Conservation (phyloP, 2,329 filamentous ascomycete species). For the Calonectria crousiana region DNA sequence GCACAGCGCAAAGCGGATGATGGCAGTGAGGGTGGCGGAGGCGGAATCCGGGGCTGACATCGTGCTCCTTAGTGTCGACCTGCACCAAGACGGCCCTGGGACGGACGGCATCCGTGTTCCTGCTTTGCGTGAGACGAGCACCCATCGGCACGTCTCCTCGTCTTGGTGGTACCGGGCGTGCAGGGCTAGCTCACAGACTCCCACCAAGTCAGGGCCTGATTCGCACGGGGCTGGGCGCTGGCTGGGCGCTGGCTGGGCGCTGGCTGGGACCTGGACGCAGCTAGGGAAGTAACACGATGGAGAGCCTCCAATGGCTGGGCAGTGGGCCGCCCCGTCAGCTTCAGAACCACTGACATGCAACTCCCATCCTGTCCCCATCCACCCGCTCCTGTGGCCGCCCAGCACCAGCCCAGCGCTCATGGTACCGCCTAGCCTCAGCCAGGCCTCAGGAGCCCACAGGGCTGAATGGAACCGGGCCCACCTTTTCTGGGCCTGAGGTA, state of each 20-base stretch:
- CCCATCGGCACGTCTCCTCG: slow-evolving; percentile 23
- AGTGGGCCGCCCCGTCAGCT: slow-evolving; percentile 38
- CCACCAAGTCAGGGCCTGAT: slow-evolving; percentile 30
- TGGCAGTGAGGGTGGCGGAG: slow-evolving; percentile 44
- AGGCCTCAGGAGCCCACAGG: slow-evolving; percentile 31
- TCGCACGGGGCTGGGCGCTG: slow-evolving; percentile 35
- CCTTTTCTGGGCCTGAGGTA: slow-evolving; percentile 6
- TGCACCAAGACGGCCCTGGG: slow-evolving; percentile 7
- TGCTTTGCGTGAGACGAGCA: slow-evolving; percentile 39
- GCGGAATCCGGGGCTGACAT: slow-evolving; percentile 43
- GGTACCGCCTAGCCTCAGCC: slow-evolving; percentile 9
- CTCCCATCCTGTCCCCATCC: slow-evolving; percentile 9
- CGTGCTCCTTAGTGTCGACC: slow-evolving; percentile 38
- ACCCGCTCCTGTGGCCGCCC: slow-evolving; percentile 4
- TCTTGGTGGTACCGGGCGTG: slow-evolving; percentile 34
- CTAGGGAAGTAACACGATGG: slow-evolving; percentile 33
- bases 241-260: slow-evolving; percentile 31
- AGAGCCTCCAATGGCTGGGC: slow-evolving; percentile 33
- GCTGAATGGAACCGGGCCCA: slow-evolving; percentile 36
- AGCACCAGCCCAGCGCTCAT: background rate
- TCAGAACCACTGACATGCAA: slow-evolving; percentile 23
- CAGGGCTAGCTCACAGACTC: slow-evolving; percentile 31
- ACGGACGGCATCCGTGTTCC: slow-evolving; percentile 18
- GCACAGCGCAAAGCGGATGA: slow-evolving; percentile 25
- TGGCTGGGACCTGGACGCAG: slow-evolving; percentile 35